Evolutionary conservation across 352 stramenopile species (phyloP), one percentile per base, ranked within the genome.

Genomic region (Thalassiosira sp.): DNA sequence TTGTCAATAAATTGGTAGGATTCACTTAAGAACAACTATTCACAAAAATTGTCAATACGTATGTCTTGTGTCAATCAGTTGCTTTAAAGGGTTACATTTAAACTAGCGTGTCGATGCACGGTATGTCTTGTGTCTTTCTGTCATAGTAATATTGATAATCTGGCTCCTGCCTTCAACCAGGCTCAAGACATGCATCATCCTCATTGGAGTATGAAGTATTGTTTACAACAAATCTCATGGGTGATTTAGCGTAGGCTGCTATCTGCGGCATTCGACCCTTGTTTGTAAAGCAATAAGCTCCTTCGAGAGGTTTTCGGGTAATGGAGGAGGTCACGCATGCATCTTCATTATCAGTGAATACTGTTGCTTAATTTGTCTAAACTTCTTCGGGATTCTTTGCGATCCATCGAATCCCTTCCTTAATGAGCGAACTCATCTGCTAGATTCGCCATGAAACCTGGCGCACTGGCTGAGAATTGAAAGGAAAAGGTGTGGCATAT

Each of bases 81-180:
- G n/a, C n/a, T n/a, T n/a, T n/a, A n/a, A n/a, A n/a, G n/a, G n/a
- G n/a, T n/a, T n/a, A n/a, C n/a, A n/a, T n/a, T n/a, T n/a, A n/a
- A n/a, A n/a, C n/a, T n/a, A n/a, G n/a, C n/a, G n/a, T n/a, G n/a
- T n/a, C n/a, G n/a, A n/a, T n/a, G n/a, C n/a, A n/a, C n/a, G n/a
- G n/a, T n/a, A n/a, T n/a, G n/a, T n/a, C n/a, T n/a, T n/a, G n/a
- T 53, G 35, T 56, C 5, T 22, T 56, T 40, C 31, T 56, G 22
- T 67, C 58, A 35, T 43, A 56, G 16, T 67, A 67, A 27, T 67
- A 67, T 25, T 67, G 58, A 42, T 56, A 53, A 45, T 67, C 58
- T 37, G 58, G 58, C 25, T 67, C 37, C 11, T 54, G 37, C n/a
- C 58, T 25, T 40, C 58, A 18, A 67, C 58, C 42, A 67, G 22